Percentiles rank a stretch among this genome's conserved stretches.
These are phyloP conservation scores for Ophiosphaerella herpotricha DNA, from an alignment of 2,329 filamentous ascomycete genomes.

Conservation along the genomic window DNA sequence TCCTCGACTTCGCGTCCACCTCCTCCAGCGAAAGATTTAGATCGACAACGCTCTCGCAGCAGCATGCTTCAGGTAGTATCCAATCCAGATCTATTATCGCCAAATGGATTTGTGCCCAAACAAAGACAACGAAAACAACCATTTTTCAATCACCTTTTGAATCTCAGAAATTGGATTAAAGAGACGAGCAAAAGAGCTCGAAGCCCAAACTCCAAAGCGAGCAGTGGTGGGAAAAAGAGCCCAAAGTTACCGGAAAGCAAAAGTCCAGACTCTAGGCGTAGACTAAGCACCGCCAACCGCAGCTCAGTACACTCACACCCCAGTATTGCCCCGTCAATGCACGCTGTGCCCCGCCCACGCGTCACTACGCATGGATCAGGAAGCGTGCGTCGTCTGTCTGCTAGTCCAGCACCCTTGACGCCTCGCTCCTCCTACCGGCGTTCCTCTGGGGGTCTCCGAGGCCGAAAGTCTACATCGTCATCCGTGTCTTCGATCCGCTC, in stretches of 20 bases:
- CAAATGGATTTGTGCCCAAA: slow-evolving; percentile 61
- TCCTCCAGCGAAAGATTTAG: slow-evolving; percentile 80
- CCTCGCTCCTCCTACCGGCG: slow-evolving; percentile 85
- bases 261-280: slow-evolving; percentile 38
- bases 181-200: slow-evolving; percentile 56
- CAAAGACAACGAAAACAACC: slow-evolving; percentile 63
- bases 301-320: slow-evolving; percentile 44
- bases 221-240: slow-evolving; percentile 32
- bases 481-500: slow-evolving; percentile 92
- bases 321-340: slow-evolving; percentile 44
- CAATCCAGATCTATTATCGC: slow-evolving; percentile 64
- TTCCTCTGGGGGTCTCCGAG: slow-evolving; percentile 79
- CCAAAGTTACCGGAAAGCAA: slow-evolving; percentile 36
- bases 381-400: slow-evolving; percentile 65
- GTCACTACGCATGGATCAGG: slow-evolving; percentile 50
- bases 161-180: slow-evolving; percentile 74
- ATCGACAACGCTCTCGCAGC: slow-evolving; percentile 71
- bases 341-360: slow-evolving; percentile 45
- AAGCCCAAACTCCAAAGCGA: slow-evolving; percentile 43
- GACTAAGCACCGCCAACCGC: slow-evolving; percentile 42
- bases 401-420: slow-evolving; percentile 86
- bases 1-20: slow-evolving; percentile 77
- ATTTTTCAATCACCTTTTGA: slow-evolving; percentile 68
- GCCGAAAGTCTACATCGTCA: slow-evolving; percentile 93
- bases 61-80: slow-evolving; percentile 88